These are phyloP conservation scores for Oryza meyeriana DNA, from an alignment of 176 grass and related monocot genomes.

Conservation along the genomic window DNA sequence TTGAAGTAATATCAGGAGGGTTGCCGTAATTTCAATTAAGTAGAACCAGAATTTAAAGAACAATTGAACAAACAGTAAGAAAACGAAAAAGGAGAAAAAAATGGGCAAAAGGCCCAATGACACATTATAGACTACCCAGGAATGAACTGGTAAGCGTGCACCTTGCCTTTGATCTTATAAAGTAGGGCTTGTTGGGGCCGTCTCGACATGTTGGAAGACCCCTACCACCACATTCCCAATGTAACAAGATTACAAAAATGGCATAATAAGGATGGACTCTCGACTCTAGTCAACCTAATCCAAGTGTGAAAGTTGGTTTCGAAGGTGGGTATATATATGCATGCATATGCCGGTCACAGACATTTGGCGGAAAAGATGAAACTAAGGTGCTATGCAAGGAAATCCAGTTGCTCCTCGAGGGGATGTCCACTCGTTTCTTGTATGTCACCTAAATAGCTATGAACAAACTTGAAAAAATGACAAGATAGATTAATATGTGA, in stretches of 20 bases:
- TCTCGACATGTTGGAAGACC: background rate
- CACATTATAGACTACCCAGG: background rate
- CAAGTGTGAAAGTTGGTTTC: background rate
- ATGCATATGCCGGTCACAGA: background rate
- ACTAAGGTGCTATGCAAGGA: background rate
- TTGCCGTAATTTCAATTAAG: background rate
- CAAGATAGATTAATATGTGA: no score
- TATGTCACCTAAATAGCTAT: no score
- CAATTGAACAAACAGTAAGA: background rate
- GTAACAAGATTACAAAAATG: background rate
- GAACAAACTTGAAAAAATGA: no score
- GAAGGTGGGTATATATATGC: background rate
- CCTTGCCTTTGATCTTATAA: background rate
- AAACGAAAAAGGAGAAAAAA: background rate
- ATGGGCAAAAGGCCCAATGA: background rate
- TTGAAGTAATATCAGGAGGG: no score
- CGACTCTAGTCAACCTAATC: background rate
- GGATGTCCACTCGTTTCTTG: no score
- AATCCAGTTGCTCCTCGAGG: no score
- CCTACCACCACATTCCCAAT: background rate
- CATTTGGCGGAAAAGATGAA: background rate
- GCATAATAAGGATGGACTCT: background rate
- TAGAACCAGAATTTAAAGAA: background rate
- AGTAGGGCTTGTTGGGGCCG: background rate
- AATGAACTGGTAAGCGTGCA: background rate